Conservation (phyloP, 176 grass and related monocot species). For the Calamus simplicifolius region DNA sequence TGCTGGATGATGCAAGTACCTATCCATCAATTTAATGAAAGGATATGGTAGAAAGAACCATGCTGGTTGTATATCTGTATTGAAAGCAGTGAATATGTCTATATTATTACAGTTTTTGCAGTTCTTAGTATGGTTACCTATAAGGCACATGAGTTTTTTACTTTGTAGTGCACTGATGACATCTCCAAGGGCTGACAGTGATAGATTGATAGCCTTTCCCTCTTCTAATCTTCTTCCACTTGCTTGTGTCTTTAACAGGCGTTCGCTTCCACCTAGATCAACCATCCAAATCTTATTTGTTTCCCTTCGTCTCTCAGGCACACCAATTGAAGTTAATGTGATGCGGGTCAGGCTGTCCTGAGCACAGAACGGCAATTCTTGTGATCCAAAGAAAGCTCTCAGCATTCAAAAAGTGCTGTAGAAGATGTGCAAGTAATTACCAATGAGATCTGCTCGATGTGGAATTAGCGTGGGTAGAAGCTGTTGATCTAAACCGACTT, state of each 20-base stretch:
- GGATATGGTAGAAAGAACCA: too few relatives aligned
- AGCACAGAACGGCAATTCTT: slow-evolving; percentile 19
- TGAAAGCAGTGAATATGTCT: too few relatives aligned
- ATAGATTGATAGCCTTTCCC: slow-evolving; percentile 97
- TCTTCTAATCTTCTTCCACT: slow-evolving; percentile 89
- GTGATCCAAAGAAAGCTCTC: slow-evolving; percentile 5
- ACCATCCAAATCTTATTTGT: slow-evolving; percentile 97
- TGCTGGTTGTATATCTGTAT: too few relatives aligned
- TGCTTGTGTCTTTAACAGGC: slow-evolving; percentile 89
- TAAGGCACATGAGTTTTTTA: slow-evolving; percentile 83
- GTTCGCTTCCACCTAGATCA: slow-evolving; percentile 94
- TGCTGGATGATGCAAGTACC: too few relatives aligned
- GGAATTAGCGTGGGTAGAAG: slow-evolving; percentile 80
- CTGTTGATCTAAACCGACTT: slow-evolving; percentile 67
- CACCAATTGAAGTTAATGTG: slow-evolving; percentile 48
- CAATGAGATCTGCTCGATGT: slow-evolving; percentile 97
- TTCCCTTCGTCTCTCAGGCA: slow-evolving; percentile 54
- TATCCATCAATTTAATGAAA: too few relatives aligned
- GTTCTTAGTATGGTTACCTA: slow-evolving; percentile 37
- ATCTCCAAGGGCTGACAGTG: slow-evolving; percentile 92
- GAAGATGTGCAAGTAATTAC: slow-evolving; percentile 25
- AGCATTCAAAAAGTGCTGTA: neutral
- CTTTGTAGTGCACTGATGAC: slow-evolving; percentile 82
- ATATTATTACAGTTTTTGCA: too few relatives aligned
- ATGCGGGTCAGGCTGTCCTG: slow-evolving; percentile 85